Evolutionary conservation across 1,139 yeast species (phyloP).

Genomic region (Pneumocystis jirovecii): DNA sequence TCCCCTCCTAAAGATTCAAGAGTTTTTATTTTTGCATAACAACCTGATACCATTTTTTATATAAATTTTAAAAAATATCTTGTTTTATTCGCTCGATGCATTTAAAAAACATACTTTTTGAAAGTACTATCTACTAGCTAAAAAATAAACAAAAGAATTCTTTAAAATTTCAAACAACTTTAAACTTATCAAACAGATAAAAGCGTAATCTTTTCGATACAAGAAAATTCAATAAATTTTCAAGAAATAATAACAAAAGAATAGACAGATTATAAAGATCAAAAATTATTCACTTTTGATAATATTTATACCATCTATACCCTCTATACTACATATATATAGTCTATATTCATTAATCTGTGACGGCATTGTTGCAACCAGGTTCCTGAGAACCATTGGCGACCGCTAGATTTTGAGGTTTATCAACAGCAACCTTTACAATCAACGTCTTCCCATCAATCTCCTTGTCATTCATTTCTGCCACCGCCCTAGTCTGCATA

Average conservation of each 20-base stretch:
- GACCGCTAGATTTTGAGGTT: neutral
- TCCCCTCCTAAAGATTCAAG: neutral
- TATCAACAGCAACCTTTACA: slow-evolving; percentile 12
- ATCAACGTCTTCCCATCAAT: slow-evolving; percentile 20
- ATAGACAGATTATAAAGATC: neutral
- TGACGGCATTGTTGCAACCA: neutral
- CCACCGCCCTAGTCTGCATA: slow-evolving; percentile 33
- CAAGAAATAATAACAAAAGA: neutral
- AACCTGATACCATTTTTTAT: neutral
- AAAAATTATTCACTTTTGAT: neutral
- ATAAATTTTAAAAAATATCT: neutral
- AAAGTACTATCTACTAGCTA: neutral
- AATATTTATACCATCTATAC: neutral
- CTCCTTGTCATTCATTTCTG: slow-evolving; percentile 27
- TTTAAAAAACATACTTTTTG: neutral
- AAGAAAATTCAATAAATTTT: too few species aligned
- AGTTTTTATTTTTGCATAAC: neutral
- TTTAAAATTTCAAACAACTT: neutral
- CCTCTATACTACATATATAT: neutral
- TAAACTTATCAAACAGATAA: neutral
- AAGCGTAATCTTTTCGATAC: too few species aligned
- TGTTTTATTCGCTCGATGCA: too few species aligned
- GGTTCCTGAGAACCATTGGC: neutral
- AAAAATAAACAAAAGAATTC: neutral
- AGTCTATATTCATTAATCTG: neutral